These are phyloP conservation scores for Cladophialophora chaetospira DNA, from an alignment of 2,329 filamentous ascomycete genomes.

Conservation along the genomic window DNA sequence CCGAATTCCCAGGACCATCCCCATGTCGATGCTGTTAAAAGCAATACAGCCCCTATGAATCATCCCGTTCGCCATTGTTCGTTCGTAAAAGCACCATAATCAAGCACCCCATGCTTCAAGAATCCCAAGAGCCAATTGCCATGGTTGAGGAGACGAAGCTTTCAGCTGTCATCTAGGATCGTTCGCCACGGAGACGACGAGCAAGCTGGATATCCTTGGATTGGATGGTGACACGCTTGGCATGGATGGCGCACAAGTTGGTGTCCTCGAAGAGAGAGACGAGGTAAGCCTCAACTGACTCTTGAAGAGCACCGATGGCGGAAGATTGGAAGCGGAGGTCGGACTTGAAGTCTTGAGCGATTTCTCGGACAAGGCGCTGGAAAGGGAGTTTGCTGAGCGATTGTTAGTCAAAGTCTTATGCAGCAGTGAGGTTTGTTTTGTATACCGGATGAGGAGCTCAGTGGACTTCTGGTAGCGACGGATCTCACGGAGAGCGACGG, in stretches of 20 bases:
- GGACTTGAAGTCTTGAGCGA: constrained; percentile 93
- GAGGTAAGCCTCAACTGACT: constrained; percentile 98
- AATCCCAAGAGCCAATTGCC: constrained; percentile 16
- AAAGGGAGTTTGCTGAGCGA: constrained; percentile 96
- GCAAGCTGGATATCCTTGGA: constrained; percentile 95
- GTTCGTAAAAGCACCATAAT: constrained; percentile 30
- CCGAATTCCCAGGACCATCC: constrained; percentile 26
- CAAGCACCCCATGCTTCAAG: constrained; percentile 20
- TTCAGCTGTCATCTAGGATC: constrained; percentile 62
- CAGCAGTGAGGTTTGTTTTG: constrained; percentile 44
- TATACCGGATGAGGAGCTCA: constrained; percentile 78
- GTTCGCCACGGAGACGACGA: constrained; percentile 90
- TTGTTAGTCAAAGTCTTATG: constrained; percentile 88
- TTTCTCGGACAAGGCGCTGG: constrained; percentile 96
- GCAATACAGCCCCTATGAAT: constrained; percentile 23
- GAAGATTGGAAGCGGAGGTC: constrained; percentile 97
- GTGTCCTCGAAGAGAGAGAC: constrained; percentile 98
- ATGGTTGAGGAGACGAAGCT: constrained; percentile 18
- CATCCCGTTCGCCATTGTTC: constrained; percentile 30
- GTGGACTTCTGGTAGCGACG: constrained; percentile 97
- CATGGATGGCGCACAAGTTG: constrained; percentile 97
- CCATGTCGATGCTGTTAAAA: constrained; percentile 23
- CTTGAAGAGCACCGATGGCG: constrained; percentile 94
- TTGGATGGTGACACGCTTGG: constrained; percentile 97
- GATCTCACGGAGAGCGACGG: constrained; percentile 97